Evolutionary conservation across 2,329 filamentous ascomycete species (phyloP), one percentile per base, ranked within the genome.

Genomic region (Dryadomyces quercus-mongolicae): DNA sequence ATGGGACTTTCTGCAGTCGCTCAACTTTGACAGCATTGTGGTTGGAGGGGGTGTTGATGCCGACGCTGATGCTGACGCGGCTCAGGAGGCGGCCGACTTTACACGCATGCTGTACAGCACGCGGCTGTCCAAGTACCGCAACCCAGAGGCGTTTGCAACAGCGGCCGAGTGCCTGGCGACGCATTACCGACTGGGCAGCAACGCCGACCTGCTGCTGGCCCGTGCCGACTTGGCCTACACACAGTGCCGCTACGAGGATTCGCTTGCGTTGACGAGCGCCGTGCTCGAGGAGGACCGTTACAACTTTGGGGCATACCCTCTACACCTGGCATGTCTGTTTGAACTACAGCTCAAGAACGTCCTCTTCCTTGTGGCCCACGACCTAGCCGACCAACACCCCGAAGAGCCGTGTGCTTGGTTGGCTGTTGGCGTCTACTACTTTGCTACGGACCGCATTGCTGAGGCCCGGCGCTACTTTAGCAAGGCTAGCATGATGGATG

Each of bases 91-190:
- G 10, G 89, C 88, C 12, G 86, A 95, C 63, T 97, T 98, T 65
- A 92, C 89, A 2, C 91, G 88, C 66, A 93, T 95, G 78, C 83
- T 98, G 22, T 98, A 98, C 72, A 96, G 88, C 5, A 98, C 93
- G 2, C 82, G 91, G 21, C 75, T 98, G 21, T 96, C 91, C 58
- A 98, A 97, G 68, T 98, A 98, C 68, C 85, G 89, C 22, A 91
- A 94, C 54, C 89, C 90, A 0, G 76, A 81, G 1, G 82, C 88
- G 2, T 92, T 97, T 64, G 85, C 86, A 31, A 80, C 84, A 31
- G 92, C 93, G 5, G 88, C 90, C 57, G 91, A 97, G 67, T 92
- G 88, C 0, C 79, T 98, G 15, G 90, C 89, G 3, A 95, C 91
- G 0, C 92, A 97, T 67, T 98, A 98, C 69, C 89, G 87, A 54